Evolutionary conservation across 805 yeast genomes (phyloP).

Genomic region (Wickerhamiella bombiphila): DNA sequence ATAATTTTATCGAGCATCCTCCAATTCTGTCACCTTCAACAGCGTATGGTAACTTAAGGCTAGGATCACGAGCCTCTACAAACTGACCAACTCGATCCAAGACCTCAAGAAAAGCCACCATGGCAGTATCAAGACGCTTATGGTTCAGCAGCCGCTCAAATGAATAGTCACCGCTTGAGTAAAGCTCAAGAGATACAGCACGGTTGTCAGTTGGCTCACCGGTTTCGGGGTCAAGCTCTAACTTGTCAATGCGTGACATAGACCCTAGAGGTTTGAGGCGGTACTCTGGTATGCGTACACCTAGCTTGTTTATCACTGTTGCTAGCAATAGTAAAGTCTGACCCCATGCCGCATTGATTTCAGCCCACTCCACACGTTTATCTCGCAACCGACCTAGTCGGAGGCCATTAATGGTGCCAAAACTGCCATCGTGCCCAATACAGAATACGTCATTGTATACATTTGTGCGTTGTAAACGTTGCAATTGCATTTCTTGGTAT

Average conservation of each 20-base stretch:
- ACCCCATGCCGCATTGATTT: conserved; percentile 82
- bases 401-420: conserved; percentile 77
- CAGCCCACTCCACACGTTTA: conserved; percentile 68
- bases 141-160: conserved; percentile 57
- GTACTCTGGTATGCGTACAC: conserved; percentile 43
- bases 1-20: conserved; percentile 56
- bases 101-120: conserved; percentile 62
- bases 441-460: conserved; percentile 72
- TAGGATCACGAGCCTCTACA: conserved; percentile 31
- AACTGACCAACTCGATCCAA: conserved; percentile 36
- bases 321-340: conserved; percentile 58
- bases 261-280: conserved; percentile 72
- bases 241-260: conserved; percentile 56
- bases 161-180: conserved; percentile 58
- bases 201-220: conserved; percentile 23
- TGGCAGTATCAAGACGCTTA: conserved; percentile 62
- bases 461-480: conserved; percentile 57
- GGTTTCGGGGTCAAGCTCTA: conserved; percentile 27
- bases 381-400: conserved; percentile 57
- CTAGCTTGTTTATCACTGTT: conserved; percentile 45
- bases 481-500: conserved; percentile 48
- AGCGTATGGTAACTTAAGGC: conserved; percentile 55
- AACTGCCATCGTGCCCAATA: conserved; percentile 70
- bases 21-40: conserved; percentile 64
- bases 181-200: conserved; percentile 37